phyloP scores from a whole-genome alignment of 164 flowering plant species.

The Berberis vulgaris region DNA sequence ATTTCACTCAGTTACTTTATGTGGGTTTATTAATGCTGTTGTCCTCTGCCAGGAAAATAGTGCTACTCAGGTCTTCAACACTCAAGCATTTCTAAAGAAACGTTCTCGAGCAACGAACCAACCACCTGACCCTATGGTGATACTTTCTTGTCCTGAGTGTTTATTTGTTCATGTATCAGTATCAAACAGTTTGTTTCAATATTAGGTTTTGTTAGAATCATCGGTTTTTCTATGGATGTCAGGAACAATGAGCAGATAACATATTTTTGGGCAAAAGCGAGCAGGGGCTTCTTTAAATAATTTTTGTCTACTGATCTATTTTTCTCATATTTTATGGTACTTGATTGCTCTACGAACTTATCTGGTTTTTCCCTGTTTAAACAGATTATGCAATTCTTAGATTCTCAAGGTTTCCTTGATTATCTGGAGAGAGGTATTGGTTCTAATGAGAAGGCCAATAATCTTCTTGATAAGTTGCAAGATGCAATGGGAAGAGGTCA shows the following conservation, averaged over 20 bases:
- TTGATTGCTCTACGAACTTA: neutral
- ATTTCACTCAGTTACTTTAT: neutral
- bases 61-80: conserved; percentile 66
- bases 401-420: conserved; percentile 90
- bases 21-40: conserved; percentile 6
- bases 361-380: neutral
- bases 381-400: conserved; percentile 86
- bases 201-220: neutral
- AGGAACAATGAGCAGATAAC: neutral
- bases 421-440: conserved; percentile 76
- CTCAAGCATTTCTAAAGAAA: conserved; percentile 88
- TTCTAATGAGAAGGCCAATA: conserved; percentile 57
- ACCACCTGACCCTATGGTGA: conserved; percentile 89
- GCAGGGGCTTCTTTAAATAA: too few species aligned
- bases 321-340: neutral
- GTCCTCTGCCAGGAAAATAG: conserved; percentile 56
- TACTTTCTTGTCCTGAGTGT: conserved; percentile 4
- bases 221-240: neutral
- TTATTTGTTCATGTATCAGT: neutral
- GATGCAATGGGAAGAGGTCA: conserved; percentile 96
- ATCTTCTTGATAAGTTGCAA: conserved; percentile 96
- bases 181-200: neutral
- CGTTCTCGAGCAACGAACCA: conserved; percentile 85
- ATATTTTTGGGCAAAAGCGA: too few species aligned
- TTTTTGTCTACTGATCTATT: too few species aligned